Evolutionary conservation across 768 basidiomycete genomes (phyloP).

Genomic region (Lentinula sp.): DNA sequence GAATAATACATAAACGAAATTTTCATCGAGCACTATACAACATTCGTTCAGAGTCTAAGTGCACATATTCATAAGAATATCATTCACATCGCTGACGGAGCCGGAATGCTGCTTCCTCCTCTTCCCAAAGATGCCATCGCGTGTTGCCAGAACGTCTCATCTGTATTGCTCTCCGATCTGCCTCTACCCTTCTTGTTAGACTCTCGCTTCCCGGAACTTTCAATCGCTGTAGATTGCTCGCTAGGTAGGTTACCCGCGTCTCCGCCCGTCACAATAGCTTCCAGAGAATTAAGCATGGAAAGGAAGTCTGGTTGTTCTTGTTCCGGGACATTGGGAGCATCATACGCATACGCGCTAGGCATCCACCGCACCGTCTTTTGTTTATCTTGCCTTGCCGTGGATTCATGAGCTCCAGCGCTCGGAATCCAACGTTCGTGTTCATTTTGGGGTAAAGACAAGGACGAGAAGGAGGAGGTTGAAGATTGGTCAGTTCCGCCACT

Average conservation of each 20-base stretch:
- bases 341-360: constrained; percentile 1
- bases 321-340: background rate
- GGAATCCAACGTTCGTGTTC: background rate
- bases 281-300: background rate
- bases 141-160: constrained; percentile 26
- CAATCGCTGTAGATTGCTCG: background rate
- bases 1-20: background rate
- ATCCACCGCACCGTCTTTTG: constrained; percentile 4
- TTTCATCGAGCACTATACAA: no score
- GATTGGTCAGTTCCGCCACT: background rate
- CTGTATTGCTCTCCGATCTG: constrained; percentile 41
- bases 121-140: constrained; percentile 1
- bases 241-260: background rate
- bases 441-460: background rate
- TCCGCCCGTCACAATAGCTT: background rate
- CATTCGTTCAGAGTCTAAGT: background rate
- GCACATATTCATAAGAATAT: background rate
- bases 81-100: background rate
- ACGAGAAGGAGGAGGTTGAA: background rate
- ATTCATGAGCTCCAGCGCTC: background rate
- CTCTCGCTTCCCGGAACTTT: background rate
- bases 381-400: background rate
- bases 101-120: background rate
- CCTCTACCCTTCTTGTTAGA: constrained; percentile 24
- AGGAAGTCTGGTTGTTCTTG: background rate